Evolutionary conservation across 441 rosid genomes (phyloP).

Genomic region (Capsella rubella): DNA sequence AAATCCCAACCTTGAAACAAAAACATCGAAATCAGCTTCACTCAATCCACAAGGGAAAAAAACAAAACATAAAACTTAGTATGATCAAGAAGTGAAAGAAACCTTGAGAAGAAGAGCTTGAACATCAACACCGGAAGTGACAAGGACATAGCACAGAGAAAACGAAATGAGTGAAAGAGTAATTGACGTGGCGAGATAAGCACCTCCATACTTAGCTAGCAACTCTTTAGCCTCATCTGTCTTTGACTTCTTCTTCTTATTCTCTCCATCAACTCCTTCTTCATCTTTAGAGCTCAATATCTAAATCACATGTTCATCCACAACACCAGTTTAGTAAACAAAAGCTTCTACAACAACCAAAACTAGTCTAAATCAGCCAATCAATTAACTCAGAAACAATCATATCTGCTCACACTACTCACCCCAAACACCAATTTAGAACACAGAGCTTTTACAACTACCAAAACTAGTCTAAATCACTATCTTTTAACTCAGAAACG

Average conservation of each 20-base stretch:
- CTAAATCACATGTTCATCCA: conserved; percentile 42
- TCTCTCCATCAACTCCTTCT: conserved; percentile 51
- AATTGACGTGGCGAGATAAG: conserved; percentile 89
- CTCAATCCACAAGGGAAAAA: background rate
- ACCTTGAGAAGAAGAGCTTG: conserved; percentile 78
- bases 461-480: background rate
- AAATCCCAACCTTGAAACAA: conserved; percentile 68
- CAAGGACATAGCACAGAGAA: conserved; percentile 71
- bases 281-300: conserved; percentile 67
- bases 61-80: background rate
- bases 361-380: background rate
- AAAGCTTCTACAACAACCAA: background rate
- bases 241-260: conserved; percentile 63
- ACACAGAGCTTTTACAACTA: background rate
- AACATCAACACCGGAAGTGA: conserved; percentile 76
- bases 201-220: conserved; percentile 90
- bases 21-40: background rate
- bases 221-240: conserved; percentile 83
- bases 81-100: background rate
- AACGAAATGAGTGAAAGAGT: conserved; percentile 87
- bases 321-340: background rate
- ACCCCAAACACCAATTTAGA: background rate
- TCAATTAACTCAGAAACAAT: too few species aligned
- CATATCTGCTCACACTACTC: too few species aligned
- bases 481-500: background rate